Evolutionary conservation across 2,329 filamentous ascomycete genomes (phyloP).

Genomic region (Aspergillus novofumigatus): DNA sequence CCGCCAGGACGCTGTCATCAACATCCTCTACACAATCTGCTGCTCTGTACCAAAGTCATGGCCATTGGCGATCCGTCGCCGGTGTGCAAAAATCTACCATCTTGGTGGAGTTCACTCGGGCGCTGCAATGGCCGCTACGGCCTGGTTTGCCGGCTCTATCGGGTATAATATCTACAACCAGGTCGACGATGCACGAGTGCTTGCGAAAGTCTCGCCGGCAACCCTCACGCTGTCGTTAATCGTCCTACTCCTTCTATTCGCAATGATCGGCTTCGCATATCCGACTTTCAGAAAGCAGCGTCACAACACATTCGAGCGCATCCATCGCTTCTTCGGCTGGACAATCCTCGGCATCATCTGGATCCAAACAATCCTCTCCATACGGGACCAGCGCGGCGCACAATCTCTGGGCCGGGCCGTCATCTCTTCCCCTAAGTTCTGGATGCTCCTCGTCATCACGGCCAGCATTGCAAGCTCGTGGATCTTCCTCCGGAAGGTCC

Average conservation of each 20-base stretch:
- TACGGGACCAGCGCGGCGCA: conserved; percentile 1
- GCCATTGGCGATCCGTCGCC: conserved; percentile 32
- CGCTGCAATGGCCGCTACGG: conserved; percentile 31
- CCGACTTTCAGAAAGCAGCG: conserved; percentile 23
- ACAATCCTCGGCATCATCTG: conserved; percentile 16
- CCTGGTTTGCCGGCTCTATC: conserved; percentile 38
- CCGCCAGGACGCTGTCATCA: conserved; percentile 40
- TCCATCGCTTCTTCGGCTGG: conserved; percentile 38
- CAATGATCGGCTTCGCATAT: conserved; percentile 8
- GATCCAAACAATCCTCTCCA: conserved; percentile 9
- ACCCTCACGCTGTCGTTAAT: conserved; percentile 6
- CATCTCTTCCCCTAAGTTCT: conserved; percentile 13
- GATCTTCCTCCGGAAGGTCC: conserved; percentile 15
- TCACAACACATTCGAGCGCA: conserved; percentile 36
- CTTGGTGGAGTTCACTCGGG: conserved; percentile 40
- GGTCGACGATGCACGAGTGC: neutral
- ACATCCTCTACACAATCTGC: conserved; percentile 32
- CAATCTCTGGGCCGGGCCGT: conserved; percentile 4
- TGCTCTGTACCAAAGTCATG: conserved; percentile 29
- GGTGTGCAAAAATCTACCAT: conserved; percentile 38
- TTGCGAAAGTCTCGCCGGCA: neutral
- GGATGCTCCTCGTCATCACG: conserved; percentile 19
- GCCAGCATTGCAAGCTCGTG: conserved; percentile 19
- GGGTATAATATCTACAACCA: conserved; percentile 1
- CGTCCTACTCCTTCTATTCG: conserved; percentile 26